Evolutionary conservation across 2,329 filamentous ascomycete species (phyloP), one percentile per base, ranked within the genome.

Genomic region (Ophiostoma sp.): DNA sequence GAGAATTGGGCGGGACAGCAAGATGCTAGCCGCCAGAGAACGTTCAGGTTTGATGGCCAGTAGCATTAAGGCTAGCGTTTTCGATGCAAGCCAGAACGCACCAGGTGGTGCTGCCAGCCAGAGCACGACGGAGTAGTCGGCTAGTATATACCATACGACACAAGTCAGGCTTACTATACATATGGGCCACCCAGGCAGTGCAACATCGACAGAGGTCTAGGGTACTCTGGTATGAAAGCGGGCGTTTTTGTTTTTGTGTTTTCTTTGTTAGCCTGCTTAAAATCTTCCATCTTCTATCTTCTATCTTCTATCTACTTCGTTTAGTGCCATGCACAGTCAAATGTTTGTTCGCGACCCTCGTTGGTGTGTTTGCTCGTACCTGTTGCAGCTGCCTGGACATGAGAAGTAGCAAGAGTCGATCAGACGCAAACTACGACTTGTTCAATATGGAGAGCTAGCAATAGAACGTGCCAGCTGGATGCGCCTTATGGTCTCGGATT

Each of bases 41-140:
- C 80, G 79, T 73, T 85, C 84, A n/a, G 87, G 87, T 0, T 74
- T 90, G 71, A 79, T 88, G 75, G 86, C 87, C 1, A 81, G 82
- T 0, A 82, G 86, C 73, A 82, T 90, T 71, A 90, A 90, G 80
- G 83, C 83, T 65, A 83, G 83, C 74, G 77, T 90, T 5, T 90
- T 90, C 72, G 66, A 65, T 8, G n/a, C 49, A 3, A 62, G 49
- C 40, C 40, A 27, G 16, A 18, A 18, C n/a, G 18, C 63, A 27
- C 18, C 42, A 11, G 14, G 18, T 11, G 42, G 16, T 27, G 11
- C 36, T 60, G 55, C 55, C 8, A 12, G 27, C 27, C 27, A 60
- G 27, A 27, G 27, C 7, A 60, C 55, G 27, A 14, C 1, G 27
- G 38, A 41, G 36, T 40, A 62, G 58, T 18, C 58, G 41, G 18